Evolutionary conservation across 352 stramenopile genomes (phyloP), one percentile per base, ranked within the genome.

Genomic region (Pythium sukuiense): DNA sequence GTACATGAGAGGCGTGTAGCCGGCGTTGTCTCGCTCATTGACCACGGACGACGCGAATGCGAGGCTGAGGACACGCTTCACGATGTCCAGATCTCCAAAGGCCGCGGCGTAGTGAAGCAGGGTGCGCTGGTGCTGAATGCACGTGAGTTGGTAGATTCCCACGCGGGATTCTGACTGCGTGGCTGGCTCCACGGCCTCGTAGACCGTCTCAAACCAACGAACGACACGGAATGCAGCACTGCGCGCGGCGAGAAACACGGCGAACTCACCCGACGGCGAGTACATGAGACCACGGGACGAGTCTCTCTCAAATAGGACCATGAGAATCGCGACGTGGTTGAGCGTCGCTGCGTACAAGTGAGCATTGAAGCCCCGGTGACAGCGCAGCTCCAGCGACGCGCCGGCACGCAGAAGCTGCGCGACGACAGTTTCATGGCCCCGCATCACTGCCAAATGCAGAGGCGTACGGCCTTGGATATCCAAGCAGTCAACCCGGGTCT

Each of bases 1-100:
- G 27, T 88, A 90, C 52, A 88, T 62, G 30, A 87, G 39, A 0
- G 78, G 70, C 7, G 77, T 81, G 55, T 88, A 90, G 27, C 81
- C 81, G 14, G 56, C 61, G 6, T 41, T 54, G 52, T 90, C 81
- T 39, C 35, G 63, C 12, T 9, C 16, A 69, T 90, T 65, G n/a
- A 87, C 39, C 18, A 26, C 49, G n/a, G 32, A 20, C 12, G 16
- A 29, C n/a, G 30, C 58, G 16, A 48, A 29, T 0, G 37, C 1
- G 1, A 41, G 65, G 3, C 46, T 59, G 39, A 73, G 49, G 54
- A 64, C 71, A 53, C 50, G 61, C 30, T 67, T 61, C 6, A 75
- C 64, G 13, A 77, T 20, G 2, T 78, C 67, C 12, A 72, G 59
- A 50, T 90, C 77, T 11, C 81, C 81, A 46, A 62, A 72, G 1